Conservation (phyloP, 805 yeast species). For the Kluyveromyces dobzhanskii region DNA sequence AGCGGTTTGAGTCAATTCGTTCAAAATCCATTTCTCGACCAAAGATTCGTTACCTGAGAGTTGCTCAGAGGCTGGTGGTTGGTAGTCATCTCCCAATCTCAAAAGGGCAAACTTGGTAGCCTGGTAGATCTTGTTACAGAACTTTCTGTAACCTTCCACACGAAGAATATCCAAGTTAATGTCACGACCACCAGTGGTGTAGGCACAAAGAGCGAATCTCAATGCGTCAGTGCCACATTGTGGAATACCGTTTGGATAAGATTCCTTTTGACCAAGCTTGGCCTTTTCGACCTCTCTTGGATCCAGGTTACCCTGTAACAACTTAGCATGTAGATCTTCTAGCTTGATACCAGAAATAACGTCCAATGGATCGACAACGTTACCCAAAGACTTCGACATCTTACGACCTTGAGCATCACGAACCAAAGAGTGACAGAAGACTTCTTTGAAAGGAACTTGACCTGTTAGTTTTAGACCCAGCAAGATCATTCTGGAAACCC, state of each 20-base stretch:
- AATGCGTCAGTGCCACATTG: slow-evolving; percentile 99
- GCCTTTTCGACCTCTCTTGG: slow-evolving; percentile 84
- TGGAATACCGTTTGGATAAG: slow-evolving; percentile 96
- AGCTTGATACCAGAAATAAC: slow-evolving; percentile 84
- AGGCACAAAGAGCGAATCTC: slow-evolving; percentile 96
- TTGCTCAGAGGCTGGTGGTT: slow-evolving; percentile 60
- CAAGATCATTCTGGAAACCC: slow-evolving; percentile 97
- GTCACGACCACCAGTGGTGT: slow-evolving; percentile 98
- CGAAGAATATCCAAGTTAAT: slow-evolving; percentile 92
- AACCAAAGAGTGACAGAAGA: slow-evolving; percentile 95
- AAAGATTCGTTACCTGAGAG: slow-evolving; percentile 75
- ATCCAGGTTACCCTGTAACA: slow-evolving; percentile 76
- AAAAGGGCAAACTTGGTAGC: slow-evolving; percentile 95
- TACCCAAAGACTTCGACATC: slow-evolving; percentile 97
- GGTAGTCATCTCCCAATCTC: slow-evolving; percentile 83
- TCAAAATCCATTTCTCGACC: slow-evolving; percentile 95
- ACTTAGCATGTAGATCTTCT: slow-evolving; percentile 69
- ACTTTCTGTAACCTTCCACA: slow-evolving; percentile 98
- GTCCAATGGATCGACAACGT: slow-evolving; percentile 92
- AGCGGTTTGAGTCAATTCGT: slow-evolving; percentile 67
- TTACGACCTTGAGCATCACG: slow-evolving; percentile 99
- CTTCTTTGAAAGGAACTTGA: slow-evolving; percentile 86
- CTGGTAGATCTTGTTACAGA: slow-evolving; percentile 98
- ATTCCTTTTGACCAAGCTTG: slow-evolving; percentile 72
- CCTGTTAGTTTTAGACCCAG: slow-evolving; percentile 88